A percentile compares a stretch with the other conserved stretches of the same genome.
These are phyloP conservation scores for Dothistroma pini DNA, from an alignment of 2,329 filamentous ascomycete genomes.

Conservation along the genomic window DNA sequence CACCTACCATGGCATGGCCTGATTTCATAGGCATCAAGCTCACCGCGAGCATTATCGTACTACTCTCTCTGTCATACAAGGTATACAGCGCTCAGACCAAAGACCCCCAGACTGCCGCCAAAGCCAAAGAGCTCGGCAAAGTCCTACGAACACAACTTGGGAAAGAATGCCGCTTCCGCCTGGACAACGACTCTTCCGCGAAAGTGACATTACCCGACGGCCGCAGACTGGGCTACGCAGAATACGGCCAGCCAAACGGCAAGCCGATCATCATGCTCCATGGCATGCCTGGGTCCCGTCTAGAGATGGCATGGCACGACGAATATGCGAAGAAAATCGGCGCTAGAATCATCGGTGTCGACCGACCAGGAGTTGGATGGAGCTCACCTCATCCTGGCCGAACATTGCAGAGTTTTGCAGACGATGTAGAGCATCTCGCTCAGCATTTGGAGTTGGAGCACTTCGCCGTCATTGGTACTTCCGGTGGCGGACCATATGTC, in stretches of 20 bases:
- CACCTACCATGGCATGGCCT: no score
- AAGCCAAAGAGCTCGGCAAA: background rate
- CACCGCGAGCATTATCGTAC: background rate
- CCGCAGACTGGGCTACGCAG: constrained; percentile 43
- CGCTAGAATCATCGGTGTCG: constrained; percentile 41
- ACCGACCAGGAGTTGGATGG: constrained; percentile 45
- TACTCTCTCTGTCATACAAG: background rate
- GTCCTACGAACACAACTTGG: background rate
- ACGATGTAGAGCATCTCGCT: constrained; percentile 42
- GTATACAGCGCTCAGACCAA: background rate
- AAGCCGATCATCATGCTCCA: constrained; percentile 43
- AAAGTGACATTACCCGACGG: constrained; percentile 30
- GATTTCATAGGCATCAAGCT: background rate
- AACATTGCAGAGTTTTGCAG: constrained; percentile 41
- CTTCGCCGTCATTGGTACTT: constrained; percentile 46
- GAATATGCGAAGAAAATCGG: constrained; percentile 33
- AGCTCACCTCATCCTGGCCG: constrained; percentile 40
- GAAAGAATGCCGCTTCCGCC: background rate
- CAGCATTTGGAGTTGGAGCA: constrained; percentile 39
- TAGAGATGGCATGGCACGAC: constrained; percentile 40
- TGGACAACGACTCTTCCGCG: constrained; percentile 7
- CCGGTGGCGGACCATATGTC: constrained; percentile 48
- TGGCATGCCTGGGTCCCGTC: constrained; percentile 43
- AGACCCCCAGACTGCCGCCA: background rate
- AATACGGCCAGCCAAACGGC: constrained; percentile 39